Conservation (phyloP, 192 early-diverging fungal genomes). For the Backusella tarrabulga region DNA sequence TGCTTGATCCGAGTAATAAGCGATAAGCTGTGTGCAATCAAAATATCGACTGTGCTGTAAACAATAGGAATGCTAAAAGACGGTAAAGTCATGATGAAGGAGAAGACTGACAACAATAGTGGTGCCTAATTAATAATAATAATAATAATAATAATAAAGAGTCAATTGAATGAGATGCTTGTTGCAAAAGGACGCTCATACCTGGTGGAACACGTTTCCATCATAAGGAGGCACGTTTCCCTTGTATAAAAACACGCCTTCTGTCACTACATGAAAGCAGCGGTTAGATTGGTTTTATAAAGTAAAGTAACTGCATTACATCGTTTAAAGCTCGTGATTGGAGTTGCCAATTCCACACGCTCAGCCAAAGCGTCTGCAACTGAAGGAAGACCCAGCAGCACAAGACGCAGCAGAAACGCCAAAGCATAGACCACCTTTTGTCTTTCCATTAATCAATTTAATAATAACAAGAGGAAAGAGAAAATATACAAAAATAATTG, state of each 20-base stretch:
- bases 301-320: slow-evolving; percentile 35
- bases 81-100: slow-evolving; percentile 55
- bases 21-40: slow-evolving; percentile 58
- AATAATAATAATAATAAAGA: neutral
- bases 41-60: slow-evolving; percentile 65
- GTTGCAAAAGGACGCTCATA: slow-evolving; percentile 10
- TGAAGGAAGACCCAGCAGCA: slow-evolving; percentile 45
- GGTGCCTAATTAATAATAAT: slow-evolving; percentile 50
- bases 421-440: neutral
- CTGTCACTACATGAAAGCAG: slow-evolving; percentile 57
- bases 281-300: neutral
- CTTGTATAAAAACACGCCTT: slow-evolving; percentile 79
- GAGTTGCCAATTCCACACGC: slow-evolving; percentile 81
- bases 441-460: neutral
- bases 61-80: slow-evolving; percentile 45
- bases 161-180: neutral
- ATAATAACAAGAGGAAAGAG: neutral
- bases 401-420: slow-evolving; percentile 43
- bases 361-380: slow-evolving; percentile 46
- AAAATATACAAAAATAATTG: too few relatives aligned
- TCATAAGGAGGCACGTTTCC: slow-evolving; percentile 82
- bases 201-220: slow-evolving; percentile 89
- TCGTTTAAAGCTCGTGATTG: slow-evolving; percentile 85
- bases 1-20: slow-evolving; percentile 53
- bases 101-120: slow-evolving; percentile 73